Conservation (phyloP, 257 asterid species). For the Ocimum tenuiflorum region DNA sequence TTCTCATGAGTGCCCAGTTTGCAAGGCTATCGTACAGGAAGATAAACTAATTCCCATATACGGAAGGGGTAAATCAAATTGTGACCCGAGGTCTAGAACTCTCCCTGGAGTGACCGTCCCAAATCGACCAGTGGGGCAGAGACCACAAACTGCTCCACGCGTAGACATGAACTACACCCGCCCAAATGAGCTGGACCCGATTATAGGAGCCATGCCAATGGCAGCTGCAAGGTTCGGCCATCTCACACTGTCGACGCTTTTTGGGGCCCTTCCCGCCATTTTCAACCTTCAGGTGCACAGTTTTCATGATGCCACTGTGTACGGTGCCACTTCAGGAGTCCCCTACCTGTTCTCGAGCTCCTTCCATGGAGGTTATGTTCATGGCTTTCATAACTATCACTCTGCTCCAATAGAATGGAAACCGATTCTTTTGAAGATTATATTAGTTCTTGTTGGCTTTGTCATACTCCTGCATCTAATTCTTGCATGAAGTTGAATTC, state of each 20-base stretch:
- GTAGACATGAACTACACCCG: slow-evolving; percentile 40
- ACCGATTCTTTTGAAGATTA: slow-evolving; percentile 43
- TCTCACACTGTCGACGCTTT: slow-evolving; percentile 46
- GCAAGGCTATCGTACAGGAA: slow-evolving; percentile 68
- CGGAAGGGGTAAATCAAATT: slow-evolving; percentile 69
- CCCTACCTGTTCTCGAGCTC: slow-evolving; percentile 66
- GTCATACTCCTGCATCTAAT: slow-evolving; percentile 38
- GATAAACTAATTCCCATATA: slow-evolving; percentile 77
- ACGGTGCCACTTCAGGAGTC: slow-evolving; percentile 66
- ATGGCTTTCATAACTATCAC: slow-evolving; percentile 57
- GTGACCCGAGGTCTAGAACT: slow-evolving; percentile 43
- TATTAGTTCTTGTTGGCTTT: slow-evolving; percentile 39
- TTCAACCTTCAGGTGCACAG: slow-evolving; percentile 64
- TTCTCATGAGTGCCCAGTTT: slow-evolving; percentile 82
- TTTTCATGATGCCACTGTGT: slow-evolving; percentile 70
- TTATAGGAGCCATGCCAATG: slow-evolving; percentile 41
- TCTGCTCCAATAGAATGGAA: slow-evolving; percentile 46
- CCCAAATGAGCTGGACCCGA: slow-evolving; percentile 48
- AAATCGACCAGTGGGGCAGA: slow-evolving; percentile 58
- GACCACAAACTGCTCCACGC: slow-evolving; percentile 61
- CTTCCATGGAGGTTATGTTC: slow-evolving; percentile 64
- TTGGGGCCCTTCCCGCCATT: slow-evolving; percentile 55
- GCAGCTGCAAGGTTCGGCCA: slow-evolving; percentile 58
- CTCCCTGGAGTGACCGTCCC: slow-evolving; percentile 47
- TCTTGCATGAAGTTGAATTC: slow-evolving; percentile 25